Conservation (phyloP, 2,329 filamentous ascomycete genomes). For the Talaromyces piceae region DNA sequence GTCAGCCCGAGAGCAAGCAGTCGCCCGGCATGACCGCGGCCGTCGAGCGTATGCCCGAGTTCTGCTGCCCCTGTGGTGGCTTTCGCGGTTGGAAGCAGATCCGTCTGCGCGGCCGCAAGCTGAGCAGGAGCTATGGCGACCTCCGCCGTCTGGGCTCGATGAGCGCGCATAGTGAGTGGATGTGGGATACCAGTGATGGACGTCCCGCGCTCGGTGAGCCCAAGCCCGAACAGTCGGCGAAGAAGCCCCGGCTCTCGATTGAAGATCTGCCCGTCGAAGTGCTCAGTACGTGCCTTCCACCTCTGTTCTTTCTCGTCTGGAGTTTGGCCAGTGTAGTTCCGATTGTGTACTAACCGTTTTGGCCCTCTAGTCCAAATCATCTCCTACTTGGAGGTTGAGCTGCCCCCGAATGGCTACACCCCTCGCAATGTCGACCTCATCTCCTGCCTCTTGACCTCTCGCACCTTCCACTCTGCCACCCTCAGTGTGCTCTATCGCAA, state of each 20-base stretch:
- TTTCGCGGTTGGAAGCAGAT: conserved; percentile 41
- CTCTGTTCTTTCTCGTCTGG: conserved; percentile 28
- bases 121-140: conserved; percentile 40
- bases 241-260: conserved; percentile 42
- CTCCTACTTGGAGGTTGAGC: conserved; percentile 64
- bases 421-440: conserved; percentile 72
- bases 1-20: neutral
- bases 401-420: conserved; percentile 66
- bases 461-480: conserved; percentile 63
- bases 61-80: conserved; percentile 41
- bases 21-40: conserved; percentile 13
- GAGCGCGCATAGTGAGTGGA: conserved; percentile 33
- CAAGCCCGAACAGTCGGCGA: conserved; percentile 15
- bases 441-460: conserved; percentile 68
- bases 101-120: conserved; percentile 34
- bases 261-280: conserved; percentile 65
- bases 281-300: no score
- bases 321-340: neutral
- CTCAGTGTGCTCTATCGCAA: conserved; percentile 68
- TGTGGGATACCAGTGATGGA: conserved; percentile 31
- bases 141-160: conserved; percentile 27
- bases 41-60: conserved; percentile 30
- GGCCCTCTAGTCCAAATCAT: conserved; percentile 58
- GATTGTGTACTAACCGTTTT: conserved; percentile 9
- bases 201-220: conserved; percentile 16